Evolutionary conservation across 768 basidiomycete genomes (phyloP).

Genomic region (Holtermannia corniformis): DNA sequence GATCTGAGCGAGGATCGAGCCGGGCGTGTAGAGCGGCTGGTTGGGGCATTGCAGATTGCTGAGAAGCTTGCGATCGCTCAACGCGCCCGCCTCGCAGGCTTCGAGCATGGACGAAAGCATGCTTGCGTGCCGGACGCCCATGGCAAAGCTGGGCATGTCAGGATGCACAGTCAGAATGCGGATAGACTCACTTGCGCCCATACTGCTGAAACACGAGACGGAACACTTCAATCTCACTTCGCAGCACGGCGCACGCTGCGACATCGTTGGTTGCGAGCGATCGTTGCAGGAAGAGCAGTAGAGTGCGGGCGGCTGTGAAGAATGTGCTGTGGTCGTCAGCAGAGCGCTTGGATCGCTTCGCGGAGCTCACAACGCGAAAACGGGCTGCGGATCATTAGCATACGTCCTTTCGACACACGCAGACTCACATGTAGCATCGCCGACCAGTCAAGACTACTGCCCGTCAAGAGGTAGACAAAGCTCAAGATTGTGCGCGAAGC

Average conservation of each 20-base stretch:
- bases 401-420: slow-evolving; percentile 1
- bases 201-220: neutral
- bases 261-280: slow-evolving; percentile 22
- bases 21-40: too few relatives aligned
- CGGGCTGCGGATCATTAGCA: neutral
- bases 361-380: neutral
- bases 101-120: slow-evolving; percentile 11
- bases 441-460: slow-evolving; percentile 24
- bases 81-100: neutral
- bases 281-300: slow-evolving; percentile 25
- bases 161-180: neutral
- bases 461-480: slow-evolving; percentile 14
- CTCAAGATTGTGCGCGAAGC: slow-evolving; percentile 23
- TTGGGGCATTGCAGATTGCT: too few relatives aligned
- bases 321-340: slow-evolving; percentile 12
- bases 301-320: slow-evolving; percentile 30
- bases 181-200: neutral
- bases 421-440: slow-evolving; percentile 12
- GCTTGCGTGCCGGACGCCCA: slow-evolving; percentile 11
- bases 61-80: too few relatives aligned
- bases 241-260: slow-evolving; percentile 13
- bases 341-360: neutral
- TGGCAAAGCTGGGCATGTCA: slow-evolving; percentile 10
- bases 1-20: too few relatives aligned
- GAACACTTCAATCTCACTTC: slow-evolving; percentile 26